Evolutionary conservation across 192 early-diverging fungal species (phyloP), one percentile per base, ranked within the genome.

Genomic region (Coemansia interrupta): DNA sequence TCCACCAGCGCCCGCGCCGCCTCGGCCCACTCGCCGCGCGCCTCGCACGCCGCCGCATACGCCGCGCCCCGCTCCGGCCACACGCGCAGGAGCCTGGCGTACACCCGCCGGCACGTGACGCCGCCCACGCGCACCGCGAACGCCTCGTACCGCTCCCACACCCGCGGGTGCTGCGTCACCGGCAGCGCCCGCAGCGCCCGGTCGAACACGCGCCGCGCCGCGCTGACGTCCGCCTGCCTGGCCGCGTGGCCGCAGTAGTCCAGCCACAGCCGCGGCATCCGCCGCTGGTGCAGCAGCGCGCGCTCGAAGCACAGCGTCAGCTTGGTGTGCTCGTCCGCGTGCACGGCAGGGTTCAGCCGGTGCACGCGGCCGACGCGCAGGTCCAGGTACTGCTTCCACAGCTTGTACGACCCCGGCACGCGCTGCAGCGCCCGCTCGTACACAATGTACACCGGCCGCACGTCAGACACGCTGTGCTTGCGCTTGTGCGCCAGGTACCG

Each of bases 191-290:
- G 80, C 48, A 99, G 65, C 14, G 95, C 91, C 5, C 87, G 85
- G 67, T 99, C 97, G 71, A 96, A 99, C 1, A 83, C 86, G n/a
- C 90, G 80, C 20, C 97, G 83, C 14, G 86, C 85, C 48, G 59
- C 64, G 5, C 88, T 91, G 43, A 90, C 77, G 46, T 83, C 75
- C 2, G 86, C 82, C 54, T 91, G 90, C 18, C 82, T 53, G 79
- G 84, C 14, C 39, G 92, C 60, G 57, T 92, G 89, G 22, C 70
- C 60, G 24, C 81, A 61, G 64, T 93, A 99, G 38, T 83, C 82
- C 3, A 90, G 59, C 97, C 97, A 99, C 39, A 99, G 86, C 23
- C 91, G 74, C 12, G 96, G 95, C 87, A 96, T 96, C 83, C 94
- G 96, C 83, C 96, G 93, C 60, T 94, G 81, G 5, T 93, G 72